Evolutionary conservation across 2,329 filamentous ascomycete species (phyloP).

Genomic region (Ascochyta fabae): DNA sequence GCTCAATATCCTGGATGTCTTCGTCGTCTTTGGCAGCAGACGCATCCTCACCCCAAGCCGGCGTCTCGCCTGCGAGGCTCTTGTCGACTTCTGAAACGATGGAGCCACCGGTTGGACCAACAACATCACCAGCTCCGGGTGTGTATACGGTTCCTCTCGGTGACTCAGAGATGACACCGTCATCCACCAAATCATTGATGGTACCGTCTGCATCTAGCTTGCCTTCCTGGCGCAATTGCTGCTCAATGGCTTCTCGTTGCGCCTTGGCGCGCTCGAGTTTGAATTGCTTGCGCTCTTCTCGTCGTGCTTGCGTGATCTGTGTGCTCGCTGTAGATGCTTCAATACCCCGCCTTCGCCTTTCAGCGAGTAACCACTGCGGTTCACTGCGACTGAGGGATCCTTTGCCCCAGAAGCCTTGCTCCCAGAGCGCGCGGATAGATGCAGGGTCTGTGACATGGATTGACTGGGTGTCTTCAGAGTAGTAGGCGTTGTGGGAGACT

Average conservation of each 20-base stretch:
- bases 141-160: conserved; percentile 30
- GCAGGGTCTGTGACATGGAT: conserved; percentile 80
- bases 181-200: conserved; percentile 40
- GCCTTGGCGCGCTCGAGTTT: conserved; percentile 92
- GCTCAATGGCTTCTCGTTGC: conserved; percentile 82
- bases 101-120: conserved; percentile 15
- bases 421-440: conserved; percentile 84
- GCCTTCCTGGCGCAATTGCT: conserved; percentile 66
- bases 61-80: conserved; percentile 12
- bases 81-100: conserved; percentile 24
- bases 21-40: conserved; percentile 8
- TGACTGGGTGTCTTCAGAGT: conserved; percentile 81
- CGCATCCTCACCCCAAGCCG: conserved; percentile 14
- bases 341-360: conserved; percentile 74
- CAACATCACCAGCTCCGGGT: conserved; percentile 18
- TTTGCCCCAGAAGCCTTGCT: conserved; percentile 97
- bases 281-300: conserved; percentile 80
- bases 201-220: conserved; percentile 37
- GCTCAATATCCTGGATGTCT: conserved; percentile 65
- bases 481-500: conserved; percentile 73
- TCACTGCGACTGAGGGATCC: conserved; percentile 92
- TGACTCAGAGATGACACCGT: conserved; percentile 27
- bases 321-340: conserved; percentile 76
- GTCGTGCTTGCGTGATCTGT: conserved; percentile 75
- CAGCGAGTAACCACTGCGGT: conserved; percentile 86